These are phyloP conservation scores for Colletotrichum paranaense DNA, from an alignment of 2,329 filamentous ascomycete species.

Conservation along the genomic window DNA sequence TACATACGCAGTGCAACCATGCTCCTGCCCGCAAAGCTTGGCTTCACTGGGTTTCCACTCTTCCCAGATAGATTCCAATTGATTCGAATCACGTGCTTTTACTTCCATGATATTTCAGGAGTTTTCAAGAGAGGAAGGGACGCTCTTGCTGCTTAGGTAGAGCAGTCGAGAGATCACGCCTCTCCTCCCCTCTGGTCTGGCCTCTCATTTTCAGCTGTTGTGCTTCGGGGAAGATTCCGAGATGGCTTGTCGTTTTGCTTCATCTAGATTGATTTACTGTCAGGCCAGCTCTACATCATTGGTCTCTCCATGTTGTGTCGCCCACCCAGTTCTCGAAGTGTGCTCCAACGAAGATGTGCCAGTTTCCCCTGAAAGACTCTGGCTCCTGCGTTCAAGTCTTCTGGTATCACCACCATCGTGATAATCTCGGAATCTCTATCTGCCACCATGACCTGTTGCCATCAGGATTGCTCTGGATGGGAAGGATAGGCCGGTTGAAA, in stretches of 20 bases:
- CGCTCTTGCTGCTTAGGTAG: not conserved
- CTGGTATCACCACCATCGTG: not conserved
- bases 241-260: not conserved
- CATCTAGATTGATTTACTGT: not conserved
- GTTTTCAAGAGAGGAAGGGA: not conserved
- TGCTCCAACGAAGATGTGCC: not conserved
- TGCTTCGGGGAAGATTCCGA: not conserved
- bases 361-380: not conserved
- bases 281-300: not conserved
- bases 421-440: not conserved
- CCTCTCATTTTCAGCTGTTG: not conserved
- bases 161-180: not conserved
- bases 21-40: not conserved
- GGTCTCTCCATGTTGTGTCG: not conserved
- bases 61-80: not conserved
- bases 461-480: not conserved
- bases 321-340: not conserved
- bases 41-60: not conserved
- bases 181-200: not conserved
- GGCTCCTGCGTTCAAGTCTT: not conserved
- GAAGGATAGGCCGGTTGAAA: not conserved
- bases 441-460: not conserved
- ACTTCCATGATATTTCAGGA: not conserved
- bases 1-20: not conserved
- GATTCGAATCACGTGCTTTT: not conserved